Conservation (phyloP, 805 yeast genomes). For the Yamadazyma philogaea region DNA sequence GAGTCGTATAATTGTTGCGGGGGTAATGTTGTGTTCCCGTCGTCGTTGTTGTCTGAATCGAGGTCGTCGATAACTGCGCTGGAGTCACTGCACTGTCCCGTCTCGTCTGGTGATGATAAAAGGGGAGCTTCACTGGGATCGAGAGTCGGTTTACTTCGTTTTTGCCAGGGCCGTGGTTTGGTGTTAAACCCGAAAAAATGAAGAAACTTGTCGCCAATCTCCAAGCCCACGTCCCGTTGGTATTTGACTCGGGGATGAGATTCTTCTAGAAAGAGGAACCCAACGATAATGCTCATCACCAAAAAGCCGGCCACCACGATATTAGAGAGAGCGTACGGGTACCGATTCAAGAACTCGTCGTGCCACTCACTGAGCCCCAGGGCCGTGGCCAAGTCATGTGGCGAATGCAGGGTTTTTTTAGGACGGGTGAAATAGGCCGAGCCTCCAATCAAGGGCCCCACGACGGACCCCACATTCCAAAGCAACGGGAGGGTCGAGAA, state of each 20-base stretch:
- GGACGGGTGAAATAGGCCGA: slow-evolving; percentile 52
- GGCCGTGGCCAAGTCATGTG: neutral
- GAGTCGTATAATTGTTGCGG: slow-evolving; percentile 13
- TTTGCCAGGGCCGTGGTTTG: slow-evolving; percentile 31
- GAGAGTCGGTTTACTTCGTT: neutral
- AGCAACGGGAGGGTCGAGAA: slow-evolving; percentile 59
- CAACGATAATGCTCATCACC: slow-evolving; percentile 24
- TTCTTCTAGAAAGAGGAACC: slow-evolving; percentile 38
- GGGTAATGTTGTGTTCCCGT: neutral
- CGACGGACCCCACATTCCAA: slow-evolving; percentile 57
- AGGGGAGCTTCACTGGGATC: neutral
- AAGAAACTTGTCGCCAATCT: slow-evolving; percentile 34
- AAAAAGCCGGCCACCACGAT: slow-evolving; percentile 30
- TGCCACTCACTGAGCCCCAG: slow-evolving; percentile 13
- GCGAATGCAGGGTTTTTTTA: neutral
- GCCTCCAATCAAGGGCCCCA: slow-evolving; percentile 59
- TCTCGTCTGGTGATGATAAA: neutral
- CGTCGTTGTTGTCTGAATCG: slow-evolving; percentile 4
- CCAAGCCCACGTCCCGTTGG: slow-evolving; percentile 31
- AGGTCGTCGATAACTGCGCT: slow-evolving; percentile 4
- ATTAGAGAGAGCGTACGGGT: slow-evolving; percentile 41
- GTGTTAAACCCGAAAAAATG: slow-evolving; percentile 23
- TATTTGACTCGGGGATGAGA: slow-evolving; percentile 25
- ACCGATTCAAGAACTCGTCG: slow-evolving; percentile 25
- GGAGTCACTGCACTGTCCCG: neutral